phyloP scores from a whole-genome alignment of 1,284 basidiomycete species.

The Porodaedalea pini region DNA sequence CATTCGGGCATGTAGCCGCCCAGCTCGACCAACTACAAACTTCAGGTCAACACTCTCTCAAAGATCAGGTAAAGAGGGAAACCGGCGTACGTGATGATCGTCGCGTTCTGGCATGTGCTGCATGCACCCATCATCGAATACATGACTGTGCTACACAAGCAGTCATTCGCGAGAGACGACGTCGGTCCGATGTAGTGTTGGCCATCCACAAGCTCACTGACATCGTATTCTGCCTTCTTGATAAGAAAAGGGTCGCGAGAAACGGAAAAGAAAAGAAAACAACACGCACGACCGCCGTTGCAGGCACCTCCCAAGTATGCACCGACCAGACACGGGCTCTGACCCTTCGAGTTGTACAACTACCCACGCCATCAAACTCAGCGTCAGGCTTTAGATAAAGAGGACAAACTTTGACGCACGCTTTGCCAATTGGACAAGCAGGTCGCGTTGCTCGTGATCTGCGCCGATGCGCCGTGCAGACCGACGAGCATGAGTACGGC shows the following conservation, averaged over 20 bases:
- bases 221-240: conserved; percentile 16
- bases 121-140: conserved; percentile 22
- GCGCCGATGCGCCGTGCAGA: conserved; percentile 2
- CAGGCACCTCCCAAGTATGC: conserved; percentile 21
- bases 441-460: conserved; percentile 21
- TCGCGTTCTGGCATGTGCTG: conserved; percentile 22
- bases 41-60: background rate
- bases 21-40: conserved; percentile 14
- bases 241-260: background rate
- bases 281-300: conserved; percentile 20
- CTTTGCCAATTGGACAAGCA: conserved; percentile 8
- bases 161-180: conserved; percentile 6
- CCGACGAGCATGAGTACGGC: background rate
- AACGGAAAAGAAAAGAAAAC: background rate
- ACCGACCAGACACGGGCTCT: conserved; percentile 32
- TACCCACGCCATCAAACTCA: conserved; percentile 15
- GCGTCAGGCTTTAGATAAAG: background rate
- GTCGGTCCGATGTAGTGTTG: conserved; percentile 21
- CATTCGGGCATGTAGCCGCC: conserved; percentile 6
- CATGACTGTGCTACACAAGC: conserved; percentile 23
- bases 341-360: conserved; percentile 32
- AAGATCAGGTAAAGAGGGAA: background rate
- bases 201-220: conserved; percentile 9
- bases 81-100: conserved; percentile 15
- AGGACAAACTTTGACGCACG: background rate